Evolutionary conservation across 2,329 filamentous ascomycete genomes (phyloP).

Genomic region (Calonectria naviculata): DNA sequence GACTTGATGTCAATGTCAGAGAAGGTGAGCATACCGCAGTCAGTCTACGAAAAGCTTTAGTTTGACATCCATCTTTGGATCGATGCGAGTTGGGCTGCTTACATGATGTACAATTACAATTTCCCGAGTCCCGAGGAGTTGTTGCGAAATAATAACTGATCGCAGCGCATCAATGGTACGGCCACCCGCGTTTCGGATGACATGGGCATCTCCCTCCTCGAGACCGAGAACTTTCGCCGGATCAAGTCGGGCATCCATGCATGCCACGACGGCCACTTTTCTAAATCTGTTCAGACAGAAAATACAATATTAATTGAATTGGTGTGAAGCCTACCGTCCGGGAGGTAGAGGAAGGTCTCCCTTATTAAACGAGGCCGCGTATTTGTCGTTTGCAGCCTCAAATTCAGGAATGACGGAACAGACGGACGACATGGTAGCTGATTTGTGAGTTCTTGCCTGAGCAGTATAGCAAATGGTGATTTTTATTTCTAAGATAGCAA

Average conservation of each 20-base stretch:
- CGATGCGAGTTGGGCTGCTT: too few species aligned
- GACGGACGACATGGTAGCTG: too few species aligned
- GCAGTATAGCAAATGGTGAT: too few species aligned
- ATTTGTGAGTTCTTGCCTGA: too few species aligned
- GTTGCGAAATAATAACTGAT: slow-evolving; percentile 81
- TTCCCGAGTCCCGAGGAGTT: slow-evolving; percentile 80
- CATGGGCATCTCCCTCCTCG: slow-evolving; percentile 75
- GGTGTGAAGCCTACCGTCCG: slow-evolving; percentile 27
- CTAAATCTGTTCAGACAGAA: too few species aligned
- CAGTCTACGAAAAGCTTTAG: too few species aligned
- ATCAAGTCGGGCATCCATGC: slow-evolving; percentile 83
- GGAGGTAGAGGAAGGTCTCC: slow-evolving; percentile 36
- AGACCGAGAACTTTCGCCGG: slow-evolving; percentile 50
- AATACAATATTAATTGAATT: background rate
- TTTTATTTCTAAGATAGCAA: too few species aligned
- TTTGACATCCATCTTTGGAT: too few species aligned
- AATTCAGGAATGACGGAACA: slow-evolving; percentile 36
- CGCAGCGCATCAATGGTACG: slow-evolving; percentile 76
- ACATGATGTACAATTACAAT: slow-evolving; percentile 78
- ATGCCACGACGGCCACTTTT: slow-evolving; percentile 68
- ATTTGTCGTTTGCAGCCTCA: slow-evolving; percentile 36
- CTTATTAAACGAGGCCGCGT: slow-evolving; percentile 34
- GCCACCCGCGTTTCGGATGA: slow-evolving; percentile 81
- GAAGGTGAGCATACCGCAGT: slow-evolving; percentile 73
- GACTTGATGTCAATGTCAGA: slow-evolving; percentile 65